Evolutionary conservation across 1,284 basidiomycete genomes (phyloP), one percentile per base, ranked within the genome.

Genomic region (Ceraceosorus guamensis): DNA sequence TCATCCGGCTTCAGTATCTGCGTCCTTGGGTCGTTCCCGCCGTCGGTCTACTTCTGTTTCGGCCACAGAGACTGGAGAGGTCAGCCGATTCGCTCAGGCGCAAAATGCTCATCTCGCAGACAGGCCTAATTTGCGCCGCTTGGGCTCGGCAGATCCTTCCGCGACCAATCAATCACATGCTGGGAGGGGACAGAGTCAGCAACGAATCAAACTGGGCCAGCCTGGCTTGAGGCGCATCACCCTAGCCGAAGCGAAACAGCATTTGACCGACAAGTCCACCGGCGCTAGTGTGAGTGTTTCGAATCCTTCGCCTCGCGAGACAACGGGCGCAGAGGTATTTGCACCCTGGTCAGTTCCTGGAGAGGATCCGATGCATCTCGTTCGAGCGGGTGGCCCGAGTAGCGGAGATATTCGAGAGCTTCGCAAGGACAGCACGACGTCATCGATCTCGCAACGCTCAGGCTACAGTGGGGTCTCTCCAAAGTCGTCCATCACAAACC

Each of bases 391-490:
- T n/a, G n/a, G n/a, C n/a, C n/a, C n/a, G 24, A 11, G 53, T 56
- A 32, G 18, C 45, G 30, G 45, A 8, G n/a, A n/a, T 24, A 24
- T 46, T 6, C 46, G 45, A 11, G 61, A 61, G 16, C 53, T 54
- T 5, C 62, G 65, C 47, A 67, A 67, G 55, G 61, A 57, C 46
- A 66, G 64, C 46, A 53, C 62, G 31, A 57, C 57, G 32, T 66
- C 64, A 14, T 54, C 55, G 14, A 56, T 59, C 53, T 63, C 61
- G 55, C 43, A 61, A 41, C 61, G 55, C 41, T 66, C 64, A 46
- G 57, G 56, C n/a, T 56, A 66, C 39, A 68, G 66, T 54, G 68
- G 66, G 32, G 66, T 70, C 56, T 68, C 66, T 46, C 68, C 68
- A 31, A 70, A 68, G 45, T 65, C 66, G 10, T 68, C 66, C 33